Percentiles rank a stretch among this genome's conserved stretches.
Conservation (phyloP, 768 basidiomycete genomes). For the Lanmaoa pseudosensibilis region DNA sequence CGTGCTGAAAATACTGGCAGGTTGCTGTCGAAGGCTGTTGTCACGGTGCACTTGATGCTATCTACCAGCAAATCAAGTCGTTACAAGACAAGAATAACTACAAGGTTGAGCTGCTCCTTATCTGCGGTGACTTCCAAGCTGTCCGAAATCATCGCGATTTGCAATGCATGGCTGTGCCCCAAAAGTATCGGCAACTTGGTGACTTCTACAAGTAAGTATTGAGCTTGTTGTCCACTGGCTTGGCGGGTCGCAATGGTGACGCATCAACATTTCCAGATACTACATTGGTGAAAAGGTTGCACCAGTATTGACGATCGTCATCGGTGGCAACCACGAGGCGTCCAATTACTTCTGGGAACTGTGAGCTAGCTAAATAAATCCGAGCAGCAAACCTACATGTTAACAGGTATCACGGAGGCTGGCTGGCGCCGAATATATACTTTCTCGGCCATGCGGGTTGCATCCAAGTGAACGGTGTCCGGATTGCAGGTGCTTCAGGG, state of each 20-base stretch:
- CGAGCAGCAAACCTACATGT: slow-evolving; percentile 7
- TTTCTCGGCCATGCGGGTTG: slow-evolving; percentile 92
- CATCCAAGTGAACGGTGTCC: slow-evolving; percentile 81
- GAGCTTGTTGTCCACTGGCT: neutral
- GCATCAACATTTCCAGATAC: slow-evolving; percentile 52
- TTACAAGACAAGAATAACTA: slow-evolving; percentile 63
- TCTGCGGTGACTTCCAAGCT: slow-evolving; percentile 97
- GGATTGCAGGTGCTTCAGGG: slow-evolving; percentile 89
- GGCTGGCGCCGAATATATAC: slow-evolving; percentile 96
- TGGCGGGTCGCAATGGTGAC: neutral
- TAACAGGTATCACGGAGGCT: slow-evolving; percentile 88
- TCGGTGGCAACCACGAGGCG: slow-evolving; percentile 98
- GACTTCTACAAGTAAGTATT: slow-evolving; percentile 72
- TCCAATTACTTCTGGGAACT: slow-evolving; percentile 97
- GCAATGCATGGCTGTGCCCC: slow-evolving; percentile 86
- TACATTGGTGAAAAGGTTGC: slow-evolving; percentile 83
- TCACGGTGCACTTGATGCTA: slow-evolving; percentile 88
- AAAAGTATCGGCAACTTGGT: slow-evolving; percentile 82
- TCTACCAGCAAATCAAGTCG: slow-evolving; percentile 67
- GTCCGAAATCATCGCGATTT: slow-evolving; percentile 83
- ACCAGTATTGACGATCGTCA: slow-evolving; percentile 86
- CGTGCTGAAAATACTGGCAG: slow-evolving; percentile 36
- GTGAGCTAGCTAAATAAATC: slow-evolving; percentile 44
- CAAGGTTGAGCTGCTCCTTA: slow-evolving; percentile 80
- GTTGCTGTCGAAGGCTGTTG: slow-evolving; percentile 94